These are phyloP conservation scores for Clitopilus passeckerianus DNA, from an alignment of 768 basidiomycete species.

Conservation along the genomic window DNA sequence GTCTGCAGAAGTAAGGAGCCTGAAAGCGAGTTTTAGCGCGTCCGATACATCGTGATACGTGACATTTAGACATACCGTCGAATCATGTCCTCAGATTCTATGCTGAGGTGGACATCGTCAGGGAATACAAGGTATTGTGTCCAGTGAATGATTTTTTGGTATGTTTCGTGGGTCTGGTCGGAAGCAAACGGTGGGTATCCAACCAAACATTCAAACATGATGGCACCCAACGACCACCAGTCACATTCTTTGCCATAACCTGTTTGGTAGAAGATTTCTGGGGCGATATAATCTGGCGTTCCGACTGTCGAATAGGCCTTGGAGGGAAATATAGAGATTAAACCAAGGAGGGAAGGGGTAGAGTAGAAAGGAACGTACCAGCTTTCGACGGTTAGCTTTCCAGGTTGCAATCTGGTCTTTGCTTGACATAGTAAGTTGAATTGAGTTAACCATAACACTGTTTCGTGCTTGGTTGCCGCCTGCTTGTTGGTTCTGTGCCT, in stretches of 20 bases:
- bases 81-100: constrained; percentile 88
- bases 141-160: constrained; percentile 98
- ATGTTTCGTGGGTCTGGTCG: constrained; percentile 95
- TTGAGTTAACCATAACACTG: constrained; percentile 96
- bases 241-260: constrained; percentile 99
- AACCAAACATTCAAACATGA: constrained; percentile 97
- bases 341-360: too few relatives aligned
- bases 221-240: constrained; percentile 99
- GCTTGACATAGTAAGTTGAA: constrained; percentile 91
- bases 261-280: constrained; percentile 93
- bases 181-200: constrained; percentile 97
- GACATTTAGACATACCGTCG: constrained; percentile 47
- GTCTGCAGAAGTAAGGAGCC: constrained; percentile 83
- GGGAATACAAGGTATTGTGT: constrained; percentile 81
- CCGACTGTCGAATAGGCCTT: constrained; percentile 98
- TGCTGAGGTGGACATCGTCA: constrained; percentile 89
- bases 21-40: constrained; percentile 17
- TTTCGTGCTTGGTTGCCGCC: constrained; percentile 62
- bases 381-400: constrained; percentile 96
- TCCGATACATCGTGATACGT: background rate
- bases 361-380: constrained; percentile 42
- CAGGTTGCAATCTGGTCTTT: constrained; percentile 96
- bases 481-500: constrained; percentile 23
- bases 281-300: constrained; percentile 94
- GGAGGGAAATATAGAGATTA: too few relatives aligned